These are phyloP conservation scores for Anthoceros angustus DNA, from an alignment of 225 moss, liverwort and hornwort species.

Conservation along the genomic window DNA sequence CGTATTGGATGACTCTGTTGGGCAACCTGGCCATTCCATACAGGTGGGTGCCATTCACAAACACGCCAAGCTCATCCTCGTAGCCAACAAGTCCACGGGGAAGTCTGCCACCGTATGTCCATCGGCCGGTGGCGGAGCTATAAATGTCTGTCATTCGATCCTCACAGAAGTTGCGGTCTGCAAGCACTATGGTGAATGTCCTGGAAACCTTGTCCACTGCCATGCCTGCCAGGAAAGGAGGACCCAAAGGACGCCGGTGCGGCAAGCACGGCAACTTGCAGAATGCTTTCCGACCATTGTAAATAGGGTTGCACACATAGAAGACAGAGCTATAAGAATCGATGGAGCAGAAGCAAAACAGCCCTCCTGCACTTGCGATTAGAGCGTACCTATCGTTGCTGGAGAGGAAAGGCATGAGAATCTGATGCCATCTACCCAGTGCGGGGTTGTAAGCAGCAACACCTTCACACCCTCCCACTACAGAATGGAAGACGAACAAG, in stretches of 20 bases:
- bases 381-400: constrained; percentile 16
- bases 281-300: constrained; percentile 1
- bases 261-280: background rate
- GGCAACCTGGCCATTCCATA: constrained; percentile 23
- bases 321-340: constrained; percentile 1
- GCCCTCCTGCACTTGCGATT: constrained; percentile 17
- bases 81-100: constrained; percentile 23
- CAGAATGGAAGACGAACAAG: constrained; percentile 18
- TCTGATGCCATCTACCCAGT: constrained; percentile 23
- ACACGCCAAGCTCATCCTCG: constrained; percentile 18
- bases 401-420: constrained; percentile 28
- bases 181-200: constrained; percentile 19
- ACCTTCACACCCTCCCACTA: constrained; percentile 7
- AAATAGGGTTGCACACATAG: background rate
- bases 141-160: constrained; percentile 26
- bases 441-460: constrained; percentile 20
- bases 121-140: constrained; percentile 22
- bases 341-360: constrained; percentile 16
- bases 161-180: constrained; percentile 12
- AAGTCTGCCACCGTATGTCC: constrained; percentile 18
- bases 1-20: constrained; percentile 21
- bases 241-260: constrained; percentile 1
- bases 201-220: constrained; percentile 10
- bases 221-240: constrained; percentile 8
- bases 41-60: constrained; percentile 15